Base-by-base conservation (phyloP, 2,329 filamentous ascomycete genomes). In the Fusarium sp. region DNA sequence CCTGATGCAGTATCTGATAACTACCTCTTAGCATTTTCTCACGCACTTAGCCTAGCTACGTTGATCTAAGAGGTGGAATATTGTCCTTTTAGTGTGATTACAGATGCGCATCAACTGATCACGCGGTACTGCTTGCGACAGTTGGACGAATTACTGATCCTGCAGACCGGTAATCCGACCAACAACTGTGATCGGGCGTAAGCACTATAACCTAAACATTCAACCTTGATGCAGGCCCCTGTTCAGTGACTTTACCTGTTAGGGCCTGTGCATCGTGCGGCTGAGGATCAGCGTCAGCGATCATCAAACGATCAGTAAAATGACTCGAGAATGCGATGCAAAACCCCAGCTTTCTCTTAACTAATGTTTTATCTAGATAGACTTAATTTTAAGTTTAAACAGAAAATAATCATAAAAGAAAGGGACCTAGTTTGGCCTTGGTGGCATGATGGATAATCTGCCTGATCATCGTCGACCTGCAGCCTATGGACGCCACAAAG, bases 281-380 rank as follows among this genome's bases (percentile, higher is more conserved):
- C 66, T 68, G 63, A 68, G 63, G 38, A 32, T 42, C 63, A 44
- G 39, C n/a, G 22, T 22, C 11, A 36, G 17, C 20, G 28, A 68
- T 48, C 28, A 13, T 12, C 47, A 8, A 30, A 32, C n/a, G 4
- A 24, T 38, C 18, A 39, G 24, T 15, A 8, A n/a, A 54, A 9
- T 7, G 3, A 5, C 24, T 1, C 5, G 3, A 38, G 18, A 38
- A 18, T 18, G 3, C 1, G 5, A 17, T 8, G 5, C 14, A 4
- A 26, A 28, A 24, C 13, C 4, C 0, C 9, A 22, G 5, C 4
- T 8, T 15, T 28, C 3, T 15, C 4, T 6, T 48, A 6, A 8
- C 6, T 11, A 5, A 28, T 5, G 6, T 9, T 8, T 0, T 11
- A 8, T 9, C 1, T 11, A 1, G 0, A 11, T 11, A 39, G 3